Conservation (phyloP, 371 early-diverging fungal species). For the Rhizomucor miehei region DNA sequence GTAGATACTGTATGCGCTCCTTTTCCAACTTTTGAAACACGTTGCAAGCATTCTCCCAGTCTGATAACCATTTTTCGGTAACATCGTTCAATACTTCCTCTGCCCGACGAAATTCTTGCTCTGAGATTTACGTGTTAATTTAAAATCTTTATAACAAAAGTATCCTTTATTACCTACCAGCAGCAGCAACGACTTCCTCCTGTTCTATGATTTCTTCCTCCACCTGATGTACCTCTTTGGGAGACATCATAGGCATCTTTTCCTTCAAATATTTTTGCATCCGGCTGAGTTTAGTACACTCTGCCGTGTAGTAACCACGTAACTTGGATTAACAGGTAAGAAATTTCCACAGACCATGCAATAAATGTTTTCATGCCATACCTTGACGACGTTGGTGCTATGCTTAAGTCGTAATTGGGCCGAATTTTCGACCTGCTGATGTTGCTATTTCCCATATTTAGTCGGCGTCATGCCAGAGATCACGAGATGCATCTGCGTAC, state of each 20-base stretch:
- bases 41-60: constrained; percentile 10
- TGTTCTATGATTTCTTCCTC: not conserved
- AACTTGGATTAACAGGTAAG: not conserved
- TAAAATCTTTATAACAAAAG: too few relatives aligned
- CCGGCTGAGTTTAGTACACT: constrained; percentile 15
- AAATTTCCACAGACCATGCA: not conserved
- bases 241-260: not conserved
- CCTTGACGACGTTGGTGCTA: constrained; percentile 32
- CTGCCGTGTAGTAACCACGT: constrained; percentile 14
- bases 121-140: not conserved
- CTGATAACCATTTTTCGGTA: constrained; percentile 7
- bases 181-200: not conserved
- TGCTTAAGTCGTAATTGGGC: constrained; percentile 33
- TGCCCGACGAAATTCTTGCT: constrained; percentile 13
- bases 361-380: constrained; percentile 3
- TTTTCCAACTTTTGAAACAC: constrained; percentile 18
- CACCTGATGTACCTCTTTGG: constrained; percentile 10
- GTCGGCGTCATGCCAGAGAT: too few relatives aligned
- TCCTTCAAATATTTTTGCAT: constrained; percentile 19
- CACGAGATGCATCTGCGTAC: constrained; percentile 2
- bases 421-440: constrained; percentile 38
- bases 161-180: too few relatives aligned
- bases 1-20: constrained; percentile 18
- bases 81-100: constrained; percentile 8
- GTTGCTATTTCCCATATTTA: constrained; percentile 20